Conservation (phyloP, 2,329 filamentous ascomycete genomes). For the Monosporascus cannonballus region DNA sequence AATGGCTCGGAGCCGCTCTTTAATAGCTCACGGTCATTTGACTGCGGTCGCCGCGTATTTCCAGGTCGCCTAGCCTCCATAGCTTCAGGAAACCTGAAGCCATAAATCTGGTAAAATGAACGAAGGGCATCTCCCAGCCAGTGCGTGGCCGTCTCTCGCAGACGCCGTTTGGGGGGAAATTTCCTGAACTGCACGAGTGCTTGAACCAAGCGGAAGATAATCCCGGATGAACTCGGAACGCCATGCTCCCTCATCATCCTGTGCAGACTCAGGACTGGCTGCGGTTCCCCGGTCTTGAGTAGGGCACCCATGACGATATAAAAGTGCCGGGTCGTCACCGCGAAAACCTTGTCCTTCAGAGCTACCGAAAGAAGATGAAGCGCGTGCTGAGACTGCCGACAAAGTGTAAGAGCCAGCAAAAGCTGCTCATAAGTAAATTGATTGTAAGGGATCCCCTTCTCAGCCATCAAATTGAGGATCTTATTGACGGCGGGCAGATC, state of each 20-base stretch:
- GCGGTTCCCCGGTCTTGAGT: constrained; percentile 37
- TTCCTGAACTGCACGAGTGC: constrained; percentile 31
- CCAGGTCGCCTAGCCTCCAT: not conserved
- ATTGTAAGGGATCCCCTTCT: constrained; percentile 40
- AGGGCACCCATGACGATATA: constrained; percentile 47
- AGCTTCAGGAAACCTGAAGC: constrained; percentile 6
- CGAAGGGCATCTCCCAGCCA: constrained; percentile 29
- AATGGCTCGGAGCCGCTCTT: constrained; percentile 13
- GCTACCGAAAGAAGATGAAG: constrained; percentile 41
- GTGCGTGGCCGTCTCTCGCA: constrained; percentile 9
- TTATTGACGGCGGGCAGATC: constrained; percentile 43
- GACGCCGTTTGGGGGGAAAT: constrained; percentile 16
- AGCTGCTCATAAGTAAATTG: constrained; percentile 44
- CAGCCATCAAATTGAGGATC: constrained; percentile 43
- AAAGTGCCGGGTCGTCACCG: constrained; percentile 43
- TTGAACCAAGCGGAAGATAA: constrained; percentile 37
- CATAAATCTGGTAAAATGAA: constrained; percentile 27
- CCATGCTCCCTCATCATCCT: constrained; percentile 36
- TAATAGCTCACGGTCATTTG: constrained; percentile 9
- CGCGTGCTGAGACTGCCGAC: constrained; percentile 44
- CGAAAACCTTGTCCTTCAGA: constrained; percentile 37
- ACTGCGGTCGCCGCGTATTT: not conserved
- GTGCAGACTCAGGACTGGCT: constrained; percentile 35
- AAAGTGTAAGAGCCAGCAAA: constrained; percentile 41
- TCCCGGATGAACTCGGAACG: constrained; percentile 36